phyloP scores from a whole-genome alignment of 2,329 filamentous ascomycete species.

The Trichoderma atroviride region DNA sequence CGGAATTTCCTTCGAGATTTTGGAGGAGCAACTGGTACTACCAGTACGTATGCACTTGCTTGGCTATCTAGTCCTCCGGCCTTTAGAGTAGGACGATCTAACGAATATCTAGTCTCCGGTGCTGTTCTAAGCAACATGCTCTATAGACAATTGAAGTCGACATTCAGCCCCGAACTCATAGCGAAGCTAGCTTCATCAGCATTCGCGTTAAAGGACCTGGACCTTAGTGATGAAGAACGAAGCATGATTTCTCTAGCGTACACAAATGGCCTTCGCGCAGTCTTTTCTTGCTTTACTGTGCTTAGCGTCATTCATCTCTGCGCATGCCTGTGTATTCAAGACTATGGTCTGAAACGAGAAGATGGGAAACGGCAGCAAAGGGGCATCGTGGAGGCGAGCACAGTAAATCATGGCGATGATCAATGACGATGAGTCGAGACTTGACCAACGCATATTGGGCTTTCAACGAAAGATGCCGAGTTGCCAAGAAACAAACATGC shows the following conservation, averaged over 20 bases:
- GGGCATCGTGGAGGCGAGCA: neutral
- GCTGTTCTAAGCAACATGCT: neutral
- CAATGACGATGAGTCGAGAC: neutral
- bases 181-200: neutral
- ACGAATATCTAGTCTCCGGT: neutral
- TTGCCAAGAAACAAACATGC: too few species aligned
- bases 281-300: neutral
- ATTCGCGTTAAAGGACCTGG: neutral
- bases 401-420: neutral
- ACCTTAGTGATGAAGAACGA: neutral
- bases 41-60: neutral
- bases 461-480: too few species aligned
- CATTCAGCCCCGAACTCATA: neutral
- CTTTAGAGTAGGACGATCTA: neutral
- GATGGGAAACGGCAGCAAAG: neutral
- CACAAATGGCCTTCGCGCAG: neutral
- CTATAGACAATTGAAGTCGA: neutral
- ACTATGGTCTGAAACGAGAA: neutral
- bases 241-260: neutral
- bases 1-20: neutral
- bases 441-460: too few species aligned
- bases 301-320: neutral
- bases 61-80: neutral
- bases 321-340: neutral
- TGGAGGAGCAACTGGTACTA: neutral